Percentiles rank a stretch among this genome's conserved stretches.
Conservation (phyloP, 2,329 filamentous ascomycete genomes). For the Claviceps capensis region DNA sequence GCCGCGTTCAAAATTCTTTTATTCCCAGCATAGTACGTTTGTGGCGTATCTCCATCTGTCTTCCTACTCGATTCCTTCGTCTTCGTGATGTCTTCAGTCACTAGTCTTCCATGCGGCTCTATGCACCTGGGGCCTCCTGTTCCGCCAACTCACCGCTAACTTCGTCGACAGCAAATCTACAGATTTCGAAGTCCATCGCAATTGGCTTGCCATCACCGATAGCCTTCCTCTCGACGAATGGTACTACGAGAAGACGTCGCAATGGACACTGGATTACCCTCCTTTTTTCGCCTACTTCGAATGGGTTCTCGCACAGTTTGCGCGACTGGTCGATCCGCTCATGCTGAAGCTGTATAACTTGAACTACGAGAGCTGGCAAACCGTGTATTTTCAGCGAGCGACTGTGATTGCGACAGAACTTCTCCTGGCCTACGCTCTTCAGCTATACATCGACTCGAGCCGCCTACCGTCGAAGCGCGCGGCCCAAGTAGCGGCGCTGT, state of each 20-base stretch:
- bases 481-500: conserved; percentile 76
- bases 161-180: conserved; percentile 67
- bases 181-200: conserved; percentile 96
- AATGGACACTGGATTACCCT: conserved; percentile 99
- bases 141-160: neutral
- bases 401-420: conserved; percentile 80
- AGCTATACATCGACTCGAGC: conserved; percentile 64
- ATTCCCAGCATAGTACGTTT: conserved; percentile 81
- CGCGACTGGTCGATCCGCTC: conserved; percentile 59
- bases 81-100: neutral
- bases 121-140: neutral
- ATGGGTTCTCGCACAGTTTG: conserved; percentile 75
- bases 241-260: conserved; percentile 95
- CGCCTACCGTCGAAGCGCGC: conserved; percentile 52
- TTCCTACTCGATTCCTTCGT: neutral
- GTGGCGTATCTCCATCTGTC: neutral
- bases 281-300: conserved; percentile 98
- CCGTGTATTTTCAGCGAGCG: conserved; percentile 81
- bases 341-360: conserved; percentile 77
- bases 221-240: conserved; percentile 76
- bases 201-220: conserved; percentile 94
- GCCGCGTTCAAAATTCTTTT: conserved; percentile 83
- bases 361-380: conserved; percentile 83
- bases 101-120: neutral
- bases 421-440: conserved; percentile 68